These are phyloP conservation scores for Rhexocercosporidium sp. DNA, from an alignment of 2,329 filamentous ascomycete genomes.

Conservation along the genomic window DNA sequence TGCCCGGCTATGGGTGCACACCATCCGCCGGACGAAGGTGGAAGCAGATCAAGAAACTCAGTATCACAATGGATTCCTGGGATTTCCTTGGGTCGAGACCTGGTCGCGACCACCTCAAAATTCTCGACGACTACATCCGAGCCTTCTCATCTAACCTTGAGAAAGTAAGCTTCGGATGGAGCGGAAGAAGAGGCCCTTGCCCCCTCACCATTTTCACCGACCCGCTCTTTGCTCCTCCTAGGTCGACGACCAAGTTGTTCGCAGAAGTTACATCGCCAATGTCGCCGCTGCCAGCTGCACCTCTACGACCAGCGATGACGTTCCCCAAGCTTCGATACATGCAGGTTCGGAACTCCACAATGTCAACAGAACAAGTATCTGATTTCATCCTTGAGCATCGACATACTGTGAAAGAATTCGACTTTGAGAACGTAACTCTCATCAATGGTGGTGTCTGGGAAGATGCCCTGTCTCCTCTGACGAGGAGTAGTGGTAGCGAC, in stretches of 20 bases:
- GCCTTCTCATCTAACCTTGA: constrained; percentile 69
- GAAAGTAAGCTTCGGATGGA: constrained; percentile 79
- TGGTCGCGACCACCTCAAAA: constrained; percentile 73
- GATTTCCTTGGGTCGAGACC: constrained; percentile 64
- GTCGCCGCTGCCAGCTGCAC: constrained; percentile 62
- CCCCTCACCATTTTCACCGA: constrained; percentile 71
- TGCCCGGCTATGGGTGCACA: constrained; percentile 74
- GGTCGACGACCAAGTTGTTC: constrained; percentile 62
- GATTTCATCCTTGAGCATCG: constrained; percentile 71
- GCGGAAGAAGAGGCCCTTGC: constrained; percentile 73
- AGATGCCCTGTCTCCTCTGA: constrained; percentile 77
- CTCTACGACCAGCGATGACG: constrained; percentile 60
- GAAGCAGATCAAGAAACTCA: constrained; percentile 77
- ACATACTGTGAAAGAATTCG: constrained; percentile 73
- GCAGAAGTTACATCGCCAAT: constrained; percentile 68
- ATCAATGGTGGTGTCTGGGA: constrained; percentile 76
- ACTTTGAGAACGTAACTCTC: constrained; percentile 78
- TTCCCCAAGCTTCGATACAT: constrained; percentile 73
- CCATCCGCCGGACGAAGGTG: constrained; percentile 75
- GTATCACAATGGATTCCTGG: constrained; percentile 75
- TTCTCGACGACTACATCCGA: constrained; percentile 81
- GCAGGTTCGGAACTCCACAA: constrained; percentile 72
- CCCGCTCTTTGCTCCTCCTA: constrained; percentile 66
- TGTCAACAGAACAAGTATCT: constrained; percentile 74
- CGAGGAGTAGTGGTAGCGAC: constrained; percentile 48